Percentiles rank a stretch among this genome's conserved stretches.
Evolutionary conservation across 2,329 filamentous ascomycete species (phyloP).

Genomic region (Ascosphaera aggregata): DNA sequence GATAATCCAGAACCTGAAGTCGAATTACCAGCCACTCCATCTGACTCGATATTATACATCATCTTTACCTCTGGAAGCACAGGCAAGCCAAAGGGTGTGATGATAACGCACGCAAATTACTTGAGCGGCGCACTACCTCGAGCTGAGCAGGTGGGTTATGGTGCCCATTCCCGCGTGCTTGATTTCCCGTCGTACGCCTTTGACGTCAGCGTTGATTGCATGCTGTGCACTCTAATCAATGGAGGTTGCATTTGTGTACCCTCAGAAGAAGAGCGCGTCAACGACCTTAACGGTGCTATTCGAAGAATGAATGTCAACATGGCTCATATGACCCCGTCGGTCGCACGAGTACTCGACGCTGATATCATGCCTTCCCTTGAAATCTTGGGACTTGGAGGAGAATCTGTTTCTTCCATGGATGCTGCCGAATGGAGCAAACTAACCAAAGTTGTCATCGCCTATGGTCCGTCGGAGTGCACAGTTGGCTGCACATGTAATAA

Average conservation of each 20-base stretch:
- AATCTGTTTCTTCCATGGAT: constrained; percentile 19
- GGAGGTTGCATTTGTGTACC: constrained; percentile 39
- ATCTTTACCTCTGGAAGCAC: constrained; percentile 36
- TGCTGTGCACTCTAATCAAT: constrained; percentile 29
- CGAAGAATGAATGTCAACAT: constrained; percentile 28
- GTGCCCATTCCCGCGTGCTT: constrained; percentile 33
- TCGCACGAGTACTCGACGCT: constrained; percentile 26
- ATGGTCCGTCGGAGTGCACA: constrained; percentile 21
- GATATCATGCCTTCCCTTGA: constrained; percentile 20
- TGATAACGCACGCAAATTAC: constrained; percentile 36
- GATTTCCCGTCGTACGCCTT: constrained; percentile 33
- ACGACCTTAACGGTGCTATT: constrained; percentile 27
- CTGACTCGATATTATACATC: constrained; percentile 24
- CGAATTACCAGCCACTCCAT: constrained; percentile 2
- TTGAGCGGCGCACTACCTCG: constrained; percentile 32
- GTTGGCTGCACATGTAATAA: constrained; percentile 18
- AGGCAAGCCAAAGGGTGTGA: constrained; percentile 32
- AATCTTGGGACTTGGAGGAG: constrained; percentile 21
- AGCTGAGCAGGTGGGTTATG: constrained; percentile 26
- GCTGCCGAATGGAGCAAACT: constrained; percentile 18
- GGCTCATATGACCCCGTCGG: constrained; percentile 35
- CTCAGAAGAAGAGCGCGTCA: constrained; percentile 23
- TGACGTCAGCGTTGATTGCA: constrained; percentile 30
- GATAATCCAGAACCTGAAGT: background rate
- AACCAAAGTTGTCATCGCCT: constrained; percentile 23